Percentiles rank a stretch among this genome's conserved stretches.
Conservation (phyloP, 192 early-diverging fungal genomes). For the Dissophora ornata region DNA sequence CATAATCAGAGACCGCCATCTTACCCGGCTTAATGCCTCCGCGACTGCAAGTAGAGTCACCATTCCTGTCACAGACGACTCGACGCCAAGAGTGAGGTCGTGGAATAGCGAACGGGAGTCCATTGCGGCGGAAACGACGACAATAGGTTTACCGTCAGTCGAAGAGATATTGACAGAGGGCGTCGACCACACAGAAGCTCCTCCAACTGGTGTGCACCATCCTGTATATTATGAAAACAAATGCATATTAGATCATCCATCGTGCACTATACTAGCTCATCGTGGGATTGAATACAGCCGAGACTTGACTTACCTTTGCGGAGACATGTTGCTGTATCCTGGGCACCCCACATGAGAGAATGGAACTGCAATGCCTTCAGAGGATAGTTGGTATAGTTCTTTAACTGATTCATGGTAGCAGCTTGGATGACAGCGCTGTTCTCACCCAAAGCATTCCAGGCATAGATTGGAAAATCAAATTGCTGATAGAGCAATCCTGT, state of each 20-base stretch:
- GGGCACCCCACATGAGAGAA: constrained; percentile 76
- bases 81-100: constrained; percentile 69
- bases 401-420: constrained; percentile 30
- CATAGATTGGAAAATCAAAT: constrained; percentile 78
- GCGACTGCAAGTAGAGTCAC: constrained; percentile 75
- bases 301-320: constrained; percentile 66
- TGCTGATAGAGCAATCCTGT: constrained; percentile 62
- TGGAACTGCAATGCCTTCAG: constrained; percentile 78
- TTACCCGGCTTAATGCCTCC: constrained; percentile 75
- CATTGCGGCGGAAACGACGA: constrained; percentile 72
- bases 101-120: constrained; percentile 76
- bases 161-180: constrained; percentile 63
- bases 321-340: constrained; percentile 74
- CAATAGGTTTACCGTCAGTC: constrained; percentile 72
- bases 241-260: background rate
- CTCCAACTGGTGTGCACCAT: constrained; percentile 75
- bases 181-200: constrained; percentile 75
- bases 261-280: background rate
- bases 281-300: no score
- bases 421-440: constrained; percentile 58
- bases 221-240: constrained; percentile 33
- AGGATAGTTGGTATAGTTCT: constrained; percentile 68
- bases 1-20: no score
- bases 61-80: constrained; percentile 66
- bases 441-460: constrained; percentile 53